Evolutionary conservation across 202 grass and related monocot genomes (phyloP).

Genomic region (Zizania palustris): DNA sequence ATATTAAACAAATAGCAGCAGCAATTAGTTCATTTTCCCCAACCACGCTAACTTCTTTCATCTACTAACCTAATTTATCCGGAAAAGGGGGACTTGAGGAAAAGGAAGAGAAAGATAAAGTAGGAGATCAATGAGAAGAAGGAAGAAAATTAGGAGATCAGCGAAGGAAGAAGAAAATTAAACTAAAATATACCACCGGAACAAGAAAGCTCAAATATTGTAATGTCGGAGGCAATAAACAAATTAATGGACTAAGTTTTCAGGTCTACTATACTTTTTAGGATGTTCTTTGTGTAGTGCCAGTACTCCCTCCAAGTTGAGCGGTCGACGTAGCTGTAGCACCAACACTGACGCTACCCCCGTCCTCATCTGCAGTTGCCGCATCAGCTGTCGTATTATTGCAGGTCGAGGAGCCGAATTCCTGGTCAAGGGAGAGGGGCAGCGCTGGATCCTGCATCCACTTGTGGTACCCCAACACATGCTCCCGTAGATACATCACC

Average conservation of each 20-base stretch:
- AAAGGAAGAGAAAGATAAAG: conserved; percentile 22
- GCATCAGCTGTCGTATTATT: too few species aligned
- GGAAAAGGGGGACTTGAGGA: neutral
- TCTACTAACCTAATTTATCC: conserved; percentile 21
- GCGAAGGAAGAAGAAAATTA: conserved; percentile 20
- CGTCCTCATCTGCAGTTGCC: neutral
- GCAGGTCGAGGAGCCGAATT: too few species aligned
- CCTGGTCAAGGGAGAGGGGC: too few species aligned
- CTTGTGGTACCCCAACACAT: too few species aligned
- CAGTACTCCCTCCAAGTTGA: conserved; percentile 30
- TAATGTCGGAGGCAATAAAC: conserved; percentile 12
- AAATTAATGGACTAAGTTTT: conserved; percentile 44
- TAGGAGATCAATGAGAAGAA: too few species aligned
- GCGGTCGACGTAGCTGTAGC: conserved; percentile 10
- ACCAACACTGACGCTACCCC: conserved; percentile 21
- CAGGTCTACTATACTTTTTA: conserved; percentile 50
- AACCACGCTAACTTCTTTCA: conserved; percentile 38
- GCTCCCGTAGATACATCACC: too few species aligned
- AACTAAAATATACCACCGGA: conserved; percentile 25
- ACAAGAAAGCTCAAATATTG: conserved; percentile 48
- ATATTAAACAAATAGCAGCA: conserved; percentile 34
- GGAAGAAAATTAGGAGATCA: too few species aligned
- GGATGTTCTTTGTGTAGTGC: conserved; percentile 32
- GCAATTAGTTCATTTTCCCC: conserved; percentile 41
- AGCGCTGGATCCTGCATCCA: too few species aligned